Conservation (phyloP, 192 early-diverging fungal genomes). For the Allomyces macrogynus region DNA sequence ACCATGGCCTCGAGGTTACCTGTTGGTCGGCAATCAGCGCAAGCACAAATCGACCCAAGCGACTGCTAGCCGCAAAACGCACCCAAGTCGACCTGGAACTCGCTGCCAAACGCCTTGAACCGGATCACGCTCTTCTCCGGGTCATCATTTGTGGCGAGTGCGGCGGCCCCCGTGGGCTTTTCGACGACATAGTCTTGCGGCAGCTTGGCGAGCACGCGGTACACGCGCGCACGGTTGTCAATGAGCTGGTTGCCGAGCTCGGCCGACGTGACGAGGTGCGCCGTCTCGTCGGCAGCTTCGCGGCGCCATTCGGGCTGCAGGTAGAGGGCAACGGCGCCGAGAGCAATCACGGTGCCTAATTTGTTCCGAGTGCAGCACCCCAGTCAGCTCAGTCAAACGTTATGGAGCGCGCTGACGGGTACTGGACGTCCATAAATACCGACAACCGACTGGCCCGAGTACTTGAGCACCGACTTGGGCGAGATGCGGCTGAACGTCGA, state of each 20-base stretch:
- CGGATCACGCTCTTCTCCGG: not conserved
- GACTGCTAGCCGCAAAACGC: too few relatives aligned
- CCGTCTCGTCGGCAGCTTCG: not conserved
- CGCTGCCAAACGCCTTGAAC: not conserved
- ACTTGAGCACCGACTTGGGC: not conserved
- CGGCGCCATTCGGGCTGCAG: not conserved
- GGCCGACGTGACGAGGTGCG: not conserved
- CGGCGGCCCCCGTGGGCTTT: not conserved
- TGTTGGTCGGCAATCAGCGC: too few relatives aligned
- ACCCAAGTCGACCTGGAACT: not conserved
- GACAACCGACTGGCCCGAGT: not conserved
- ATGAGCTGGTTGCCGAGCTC: not conserved
- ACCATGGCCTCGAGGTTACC: not conserved
- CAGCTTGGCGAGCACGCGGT: not conserved
- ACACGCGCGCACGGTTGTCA: not conserved
- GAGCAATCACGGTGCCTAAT: not conserved
- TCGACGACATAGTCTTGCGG: not conserved
- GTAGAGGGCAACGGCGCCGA: not conserved
- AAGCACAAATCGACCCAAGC: too few relatives aligned
- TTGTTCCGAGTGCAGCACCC: too few relatives aligned
- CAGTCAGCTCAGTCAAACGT: too few relatives aligned
- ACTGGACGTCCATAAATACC: not conserved
- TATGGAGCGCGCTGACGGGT: too few relatives aligned
- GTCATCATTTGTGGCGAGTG: not conserved
- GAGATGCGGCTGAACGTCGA: not conserved